Base-by-base conservation (phyloP, 495 filamentous ascomycete genomes). In the Bombardia bombarda region DNA sequence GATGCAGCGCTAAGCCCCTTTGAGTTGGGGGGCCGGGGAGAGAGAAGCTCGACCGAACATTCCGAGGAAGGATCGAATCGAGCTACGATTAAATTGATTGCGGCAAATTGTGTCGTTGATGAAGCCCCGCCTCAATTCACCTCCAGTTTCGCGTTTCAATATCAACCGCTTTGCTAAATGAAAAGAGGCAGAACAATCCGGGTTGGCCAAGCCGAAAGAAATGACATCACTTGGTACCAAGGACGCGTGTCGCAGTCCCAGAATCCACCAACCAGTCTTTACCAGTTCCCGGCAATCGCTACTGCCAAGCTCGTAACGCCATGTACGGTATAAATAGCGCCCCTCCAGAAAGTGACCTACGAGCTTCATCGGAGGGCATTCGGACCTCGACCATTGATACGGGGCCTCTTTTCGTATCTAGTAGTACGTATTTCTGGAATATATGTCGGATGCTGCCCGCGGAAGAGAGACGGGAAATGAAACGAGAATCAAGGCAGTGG, bases 171-270 rank as follows among this genome's bases (percentile, higher is more conserved):
- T 23, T 47, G 40, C 30, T 21, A 44, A 44, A 45, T 45, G 40
- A 39, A 47, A 34, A 35, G 45, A 38, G 38, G 45, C 38, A 47
- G 45, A 32, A 31, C 18, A 40, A 40, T 30, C 47, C 41, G 47
- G 47, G 35, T 49, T 44, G 21, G 35, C 28, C 22, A 21, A 32
- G 17, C 12, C 32, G 22, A 20, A 35, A 20, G 37, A 40, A 40
- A 49, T 49, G 47, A 49, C 47, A 49, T 49, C 47, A 49, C 47
- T 34, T 33, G 32, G 32, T 10, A 14, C 13, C 26, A 13, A n/a
- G 26, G 26, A 28, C 26, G 26, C 26, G 26, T 28, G 26, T 28
- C n/a, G n/a, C n/a, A n/a, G n/a, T n/a, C n/a, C n/a, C n/a, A n/a
- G n/a, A n/a, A n/a, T n/a, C n/a, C n/a, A n/a, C n/a, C n/a, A n/a